These are phyloP conservation scores for Aspergillus sp. DNA, from an alignment of 2,329 filamentous ascomycete genomes.

Conservation along the genomic window DNA sequence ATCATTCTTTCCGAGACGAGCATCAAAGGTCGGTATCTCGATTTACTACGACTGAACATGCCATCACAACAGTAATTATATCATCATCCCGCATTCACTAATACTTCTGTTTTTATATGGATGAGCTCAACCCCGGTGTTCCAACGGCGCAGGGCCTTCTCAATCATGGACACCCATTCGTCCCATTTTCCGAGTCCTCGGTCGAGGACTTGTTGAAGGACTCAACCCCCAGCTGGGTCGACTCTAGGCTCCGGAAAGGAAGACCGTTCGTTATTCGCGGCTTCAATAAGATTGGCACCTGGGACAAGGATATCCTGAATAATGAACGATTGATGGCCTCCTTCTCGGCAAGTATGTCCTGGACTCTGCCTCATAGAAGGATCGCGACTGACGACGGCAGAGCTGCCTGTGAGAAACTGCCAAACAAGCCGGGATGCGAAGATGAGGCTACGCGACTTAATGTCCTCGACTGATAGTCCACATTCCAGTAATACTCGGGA, in stretches of 20 bases:
- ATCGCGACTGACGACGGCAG: slow-evolving; percentile 12
- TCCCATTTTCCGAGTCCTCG: slow-evolving; percentile 21
- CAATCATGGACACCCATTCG: slow-evolving; percentile 13
- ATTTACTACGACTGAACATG: too few species aligned
- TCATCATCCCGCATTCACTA: too few species aligned
- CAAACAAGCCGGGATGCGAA: slow-evolving; percentile 33
- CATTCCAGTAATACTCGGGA: slow-evolving; percentile 10
- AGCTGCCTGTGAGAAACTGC: slow-evolving; percentile 35
- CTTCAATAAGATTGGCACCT: slow-evolving; percentile 29
- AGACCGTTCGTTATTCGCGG: slow-evolving; percentile 35
- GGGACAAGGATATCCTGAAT: slow-evolving; percentile 25
- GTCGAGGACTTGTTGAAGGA: slow-evolving; percentile 7
- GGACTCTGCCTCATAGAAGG: not conserved
- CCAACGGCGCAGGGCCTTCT: slow-evolving; percentile 11
- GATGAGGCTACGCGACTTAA: slow-evolving; percentile 33
- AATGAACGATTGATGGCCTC: slow-evolving; percentile 32
- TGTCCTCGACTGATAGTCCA: slow-evolving; percentile 10
- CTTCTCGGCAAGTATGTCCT: slow-evolving; percentile 30
- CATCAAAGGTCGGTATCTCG: too few species aligned
- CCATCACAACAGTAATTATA: too few species aligned
- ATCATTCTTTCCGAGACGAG: too few species aligned
- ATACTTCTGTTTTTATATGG: too few species aligned
- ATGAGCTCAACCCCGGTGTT: too few species aligned
- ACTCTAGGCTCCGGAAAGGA: slow-evolving; percentile 28
- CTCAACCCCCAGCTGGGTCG: slow-evolving; percentile 26